A percentile compares a stretch with the other conserved stretches of the same genome.
Evolutionary conservation across 495 filamentous ascomycete species (phyloP).

Genomic region (Talaromyces ruber): DNA sequence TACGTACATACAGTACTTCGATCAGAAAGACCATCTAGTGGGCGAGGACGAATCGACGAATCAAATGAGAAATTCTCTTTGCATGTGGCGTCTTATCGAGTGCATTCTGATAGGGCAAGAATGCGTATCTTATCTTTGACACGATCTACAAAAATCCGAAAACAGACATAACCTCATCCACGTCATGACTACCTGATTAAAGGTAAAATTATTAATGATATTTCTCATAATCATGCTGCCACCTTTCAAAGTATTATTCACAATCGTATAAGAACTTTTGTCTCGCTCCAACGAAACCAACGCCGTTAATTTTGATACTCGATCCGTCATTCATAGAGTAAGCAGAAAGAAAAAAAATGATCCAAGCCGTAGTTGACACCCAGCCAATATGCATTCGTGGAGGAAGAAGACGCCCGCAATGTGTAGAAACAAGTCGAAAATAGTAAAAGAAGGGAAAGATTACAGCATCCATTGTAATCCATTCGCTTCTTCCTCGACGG

Average conservation of each 20-base stretch:
- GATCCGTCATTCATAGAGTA: not conserved
- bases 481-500: slow-evolving; percentile 87
- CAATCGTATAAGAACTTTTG: not conserved
- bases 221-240: not conserved
- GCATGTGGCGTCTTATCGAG: not conserved
- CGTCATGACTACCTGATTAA: not conserved
- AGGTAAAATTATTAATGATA: not conserved
- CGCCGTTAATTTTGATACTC: not conserved
- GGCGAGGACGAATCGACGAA: no score
- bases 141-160: not conserved
- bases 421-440: not conserved
- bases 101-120: not conserved
- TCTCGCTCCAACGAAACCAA: not conserved
- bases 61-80: no score
- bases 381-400: not conserved
- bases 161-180: not conserved
- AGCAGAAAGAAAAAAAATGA: not conserved
- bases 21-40: not conserved
- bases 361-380: slow-evolving; percentile 4
- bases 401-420: slow-evolving; percentile 2
- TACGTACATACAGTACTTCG: not conserved
- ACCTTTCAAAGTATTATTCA: not conserved
- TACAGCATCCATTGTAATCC: slow-evolving; percentile 83
- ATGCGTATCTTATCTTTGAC: not conserved
- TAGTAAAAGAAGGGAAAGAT: slow-evolving; percentile 14